These are phyloP conservation scores for Camelina laxa DNA, from an alignment of 345 rosid genomes.

Conservation along the genomic window DNA sequence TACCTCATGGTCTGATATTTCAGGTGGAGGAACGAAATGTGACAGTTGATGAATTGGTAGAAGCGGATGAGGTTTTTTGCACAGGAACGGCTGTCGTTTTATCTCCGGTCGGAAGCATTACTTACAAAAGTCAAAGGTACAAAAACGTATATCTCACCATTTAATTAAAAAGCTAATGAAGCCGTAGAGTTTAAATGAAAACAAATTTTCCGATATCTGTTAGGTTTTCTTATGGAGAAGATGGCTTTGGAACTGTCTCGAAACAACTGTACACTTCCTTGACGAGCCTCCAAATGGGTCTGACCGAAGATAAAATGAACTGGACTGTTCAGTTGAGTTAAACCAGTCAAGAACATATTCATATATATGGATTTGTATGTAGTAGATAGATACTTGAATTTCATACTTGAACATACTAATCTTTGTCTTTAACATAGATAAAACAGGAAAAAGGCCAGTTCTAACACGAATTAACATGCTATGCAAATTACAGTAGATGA, in stretches of 20 bases:
- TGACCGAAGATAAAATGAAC: constrained; percentile 69
- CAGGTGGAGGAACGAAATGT: constrained; percentile 85
- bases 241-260: constrained; percentile 64
- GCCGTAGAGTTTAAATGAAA: background rate
- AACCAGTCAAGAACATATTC: no score
- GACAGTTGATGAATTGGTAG: constrained; percentile 73
- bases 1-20: background rate
- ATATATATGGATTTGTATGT: background rate
- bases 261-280: constrained; percentile 64
- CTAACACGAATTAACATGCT: background rate
- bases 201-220: background rate
- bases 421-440: background rate
- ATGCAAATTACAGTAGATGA: background rate
- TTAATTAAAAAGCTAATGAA: no score
- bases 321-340: constrained; percentile 53
- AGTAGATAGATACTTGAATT: background rate
- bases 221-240: constrained; percentile 63
- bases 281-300: constrained; percentile 84
- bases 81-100: constrained; percentile 93
- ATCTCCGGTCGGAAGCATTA: constrained; percentile 85
- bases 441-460: background rate
- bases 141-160: no score
- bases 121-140: constrained; percentile 70
- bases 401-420: constrained; percentile 17
- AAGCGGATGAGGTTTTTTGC: constrained; percentile 89